Conservation (phyloP, 2,329 filamentous ascomycete species). For the Pestalotiopsis sp. region DNA sequence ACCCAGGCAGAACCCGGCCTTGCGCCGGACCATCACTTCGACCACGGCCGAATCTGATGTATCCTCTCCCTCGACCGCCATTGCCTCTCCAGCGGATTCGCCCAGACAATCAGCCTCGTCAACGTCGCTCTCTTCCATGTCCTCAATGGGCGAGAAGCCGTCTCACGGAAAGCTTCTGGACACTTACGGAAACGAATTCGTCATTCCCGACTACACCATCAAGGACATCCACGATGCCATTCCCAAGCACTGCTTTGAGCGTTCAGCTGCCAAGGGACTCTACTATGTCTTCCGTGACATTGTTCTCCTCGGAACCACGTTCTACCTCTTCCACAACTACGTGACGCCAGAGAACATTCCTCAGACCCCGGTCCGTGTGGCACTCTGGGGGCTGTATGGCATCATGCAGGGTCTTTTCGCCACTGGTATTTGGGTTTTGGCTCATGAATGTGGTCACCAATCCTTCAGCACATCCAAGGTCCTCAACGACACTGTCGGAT, state of each 20-base stretch:
- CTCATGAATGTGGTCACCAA: constrained; percentile 97
- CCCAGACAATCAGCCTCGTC: constrained; percentile 72
- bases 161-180: constrained; percentile 72
- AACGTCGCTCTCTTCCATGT: constrained; percentile 90
- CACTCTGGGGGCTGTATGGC: constrained; percentile 68
- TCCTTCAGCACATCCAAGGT: constrained; percentile 92
- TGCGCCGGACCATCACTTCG: constrained; percentile 51
- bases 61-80: constrained; percentile 57
- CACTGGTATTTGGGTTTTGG: constrained; percentile 94
- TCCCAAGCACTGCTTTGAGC: constrained; percentile 94
- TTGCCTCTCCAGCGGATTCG: constrained; percentile 62
- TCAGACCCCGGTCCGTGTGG: constrained; percentile 66
- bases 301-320: constrained; percentile 71
- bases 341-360: constrained; percentile 85
- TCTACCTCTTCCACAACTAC: constrained; percentile 87
- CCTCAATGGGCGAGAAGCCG: constrained; percentile 61
- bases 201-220: constrained; percentile 94
- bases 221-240: constrained; percentile 97
- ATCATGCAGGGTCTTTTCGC: constrained; percentile 89
- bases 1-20: constrained; percentile 45
- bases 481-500: constrained; percentile 90
- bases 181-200: constrained; percentile 93
- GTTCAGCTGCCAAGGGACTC: constrained; percentile 76
- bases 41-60: constrained; percentile 44
- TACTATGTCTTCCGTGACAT: constrained; percentile 86